Evolutionary conservation across 164 flowering plant genomes (phyloP), one percentile per base, ranked within the genome.

Genomic region (Magnolia changhungtana): DNA sequence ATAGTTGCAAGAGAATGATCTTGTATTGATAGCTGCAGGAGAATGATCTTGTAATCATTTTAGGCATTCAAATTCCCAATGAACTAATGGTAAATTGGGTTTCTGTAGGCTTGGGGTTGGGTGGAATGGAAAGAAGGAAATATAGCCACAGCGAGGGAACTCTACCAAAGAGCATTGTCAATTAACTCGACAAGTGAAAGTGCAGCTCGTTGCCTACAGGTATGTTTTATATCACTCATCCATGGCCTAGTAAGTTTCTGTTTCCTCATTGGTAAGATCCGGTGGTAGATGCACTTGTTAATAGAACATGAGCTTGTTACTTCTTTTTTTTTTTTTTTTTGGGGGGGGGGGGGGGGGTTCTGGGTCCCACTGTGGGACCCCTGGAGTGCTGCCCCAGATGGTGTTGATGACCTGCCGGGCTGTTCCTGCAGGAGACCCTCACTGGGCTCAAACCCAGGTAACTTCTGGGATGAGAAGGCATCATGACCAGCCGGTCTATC

Each of bases 101-200:
- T 79, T 50, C n/a, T 81, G 80, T 78, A 92, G 98, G 99, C 95
- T 69, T 96, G 99, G 98, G 98, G 99, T 63, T 96, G 99, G 99
- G 91, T 96, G 97, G 99, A 96, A 78, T 96, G 99, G 98, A 96
- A 91, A 82, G 99, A 95, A 87, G 99, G 99, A 74, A 92, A 93
- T 82, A 74, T 93, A 58, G 50, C 75, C 18, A 89, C 83, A 27
- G 99, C 99, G 63, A 87, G 99, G 73, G 88, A 90, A 77, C 79
- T 90, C 29, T 96, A 96, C 85, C 95, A 89, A 82, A 91, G 80
- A 73, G 97, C 93, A 74, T 76, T 96, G 65, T 84, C 92, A 63
- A 92, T 96, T 63, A 71, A 93, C 77, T 81, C 97, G 73, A 81
- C 87, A 2, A 92, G 75, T 78, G 98, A 93, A 79, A 96, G 90